Conservation (phyloP, 108 stramenopile species). For the Stephanodiscus minutulus region DNA sequence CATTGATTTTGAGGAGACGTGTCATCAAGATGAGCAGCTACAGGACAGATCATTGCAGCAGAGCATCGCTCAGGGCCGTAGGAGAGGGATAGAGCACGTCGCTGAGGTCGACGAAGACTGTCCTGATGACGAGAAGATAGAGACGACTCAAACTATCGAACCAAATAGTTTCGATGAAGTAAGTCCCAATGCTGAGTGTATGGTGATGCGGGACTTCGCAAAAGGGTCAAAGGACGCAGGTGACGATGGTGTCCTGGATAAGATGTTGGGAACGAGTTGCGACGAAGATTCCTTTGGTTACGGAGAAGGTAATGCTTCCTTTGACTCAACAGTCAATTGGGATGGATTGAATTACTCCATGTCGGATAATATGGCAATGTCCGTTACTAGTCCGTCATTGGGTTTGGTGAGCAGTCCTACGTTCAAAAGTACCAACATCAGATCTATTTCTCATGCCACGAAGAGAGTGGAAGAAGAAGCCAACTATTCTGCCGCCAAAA, state of each 20-base stretch:
- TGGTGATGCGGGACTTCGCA: neutral
- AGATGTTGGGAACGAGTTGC: neutral
- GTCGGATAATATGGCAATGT: slow-evolving; percentile 27
- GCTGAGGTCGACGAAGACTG: neutral
- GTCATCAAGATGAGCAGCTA: neutral
- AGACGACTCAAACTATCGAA: neutral
- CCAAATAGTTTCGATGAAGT: neutral
- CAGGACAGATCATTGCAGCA: neutral
- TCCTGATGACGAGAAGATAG: neutral
- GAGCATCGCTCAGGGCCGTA: too few species aligned
- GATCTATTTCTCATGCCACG: neutral
- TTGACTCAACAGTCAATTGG: slow-evolving; percentile 43
- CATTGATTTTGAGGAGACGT: neutral
- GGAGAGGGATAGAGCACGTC: neutral
- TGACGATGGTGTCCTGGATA: neutral
- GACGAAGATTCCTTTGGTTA: too few species aligned
- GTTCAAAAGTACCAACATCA: neutral
- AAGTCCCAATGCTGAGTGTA: neutral
- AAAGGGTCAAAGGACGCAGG: neutral
- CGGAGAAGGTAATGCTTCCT: slow-evolving; percentile 15
- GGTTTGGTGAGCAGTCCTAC: neutral
- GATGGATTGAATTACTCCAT: slow-evolving; percentile 40
- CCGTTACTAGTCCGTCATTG: neutral
- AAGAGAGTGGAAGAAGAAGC: neutral
- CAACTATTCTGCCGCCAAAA: neutral